Base-by-base conservation (phyloP, 2,329 filamentous ascomycete genomes). In the Penicillium sp. region DNA sequence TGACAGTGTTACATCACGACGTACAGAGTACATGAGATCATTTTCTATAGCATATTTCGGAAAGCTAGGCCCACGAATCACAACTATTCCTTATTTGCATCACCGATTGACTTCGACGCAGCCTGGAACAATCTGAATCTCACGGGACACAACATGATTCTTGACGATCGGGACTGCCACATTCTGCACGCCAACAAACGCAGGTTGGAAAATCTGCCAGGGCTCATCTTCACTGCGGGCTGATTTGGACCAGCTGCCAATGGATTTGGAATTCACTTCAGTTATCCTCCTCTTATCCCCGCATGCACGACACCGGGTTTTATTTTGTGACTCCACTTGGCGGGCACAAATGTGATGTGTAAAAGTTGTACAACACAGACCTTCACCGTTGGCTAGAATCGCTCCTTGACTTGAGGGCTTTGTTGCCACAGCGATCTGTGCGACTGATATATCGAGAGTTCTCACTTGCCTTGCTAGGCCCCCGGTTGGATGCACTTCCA, bases 261-360 rank as follows among this genome's bases (percentile, higher is more conserved):
- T 36, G 7, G 8, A 39, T 47, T 40, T 46, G 34, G 11, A 16
- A 52, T 18, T 16, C 7, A 16, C 18, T 6, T 8, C 8, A 42
- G 19, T 51, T 5, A 10, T 51, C 47, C 34, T 46, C 35, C 41
- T 11, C 14, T 10, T 29, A 36, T 50, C 49, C 42, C 49, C 35
- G 27, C 49, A 52, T 52, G 35, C 49, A 47, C 27, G 18, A 51
- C 41, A 51, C 35, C 11, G 32, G 16, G 38, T 44, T 29, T 18
- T 18, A 14, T 51, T 40, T 34, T 35, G 47, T 32, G 11, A 23
- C 18, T 41, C 36, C 46, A 41, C 46, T 32, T 11, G 13, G 18
- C 9, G 18, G 30, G 35, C 7, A 4, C n/a, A 35, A 40, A 52
- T 47, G 43, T 53, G 50, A 53, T 47, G 35, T 47, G 18, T 53